phyloP scores from a whole-genome alignment of 306 rosid species.

The Spatholobus suberectus region DNA sequence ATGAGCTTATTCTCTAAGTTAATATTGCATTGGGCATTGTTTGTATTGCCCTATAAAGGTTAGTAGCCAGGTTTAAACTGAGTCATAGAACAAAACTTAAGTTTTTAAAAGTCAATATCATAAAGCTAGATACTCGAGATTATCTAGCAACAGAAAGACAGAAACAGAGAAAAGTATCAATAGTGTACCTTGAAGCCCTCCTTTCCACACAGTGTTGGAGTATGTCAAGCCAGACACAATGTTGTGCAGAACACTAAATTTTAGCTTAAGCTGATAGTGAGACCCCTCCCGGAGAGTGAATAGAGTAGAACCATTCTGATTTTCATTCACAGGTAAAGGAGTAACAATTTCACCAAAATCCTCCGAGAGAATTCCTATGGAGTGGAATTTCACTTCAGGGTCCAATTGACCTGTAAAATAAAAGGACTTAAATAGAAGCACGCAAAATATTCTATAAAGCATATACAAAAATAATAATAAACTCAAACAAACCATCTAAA shows the following conservation, averaged over 20 bases:
- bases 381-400: slow-evolving; percentile 91
- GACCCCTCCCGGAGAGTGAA: slow-evolving; percentile 84
- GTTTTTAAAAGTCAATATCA: neutral
- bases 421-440: slow-evolving; percentile 35
- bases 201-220: slow-evolving; percentile 94
- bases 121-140: slow-evolving; percentile 6
- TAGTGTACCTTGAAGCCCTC: slow-evolving; percentile 74
- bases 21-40: neutral
- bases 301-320: slow-evolving; percentile 50
- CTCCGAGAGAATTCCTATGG: slow-evolving; percentile 77
- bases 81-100: neutral
- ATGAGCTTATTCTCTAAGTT: neutral
- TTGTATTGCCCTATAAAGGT: neutral
- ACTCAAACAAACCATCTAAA: slow-evolving; percentile 64
- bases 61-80: neutral
- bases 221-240: slow-evolving; percentile 89
- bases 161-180: neutral
- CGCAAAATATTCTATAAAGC: neutral
- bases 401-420: slow-evolving; percentile 64
- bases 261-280: slow-evolving; percentile 72
- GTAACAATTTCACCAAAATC: slow-evolving; percentile 76
- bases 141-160: neutral
- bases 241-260: slow-evolving; percentile 86
- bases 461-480: slow-evolving; percentile 20
- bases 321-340: slow-evolving; percentile 68